Percentiles rank a stretch among this genome's conserved stretches.
phyloP scores from a whole-genome alignment of 257 asterid species.

The Euphrasia confusa region DNA sequence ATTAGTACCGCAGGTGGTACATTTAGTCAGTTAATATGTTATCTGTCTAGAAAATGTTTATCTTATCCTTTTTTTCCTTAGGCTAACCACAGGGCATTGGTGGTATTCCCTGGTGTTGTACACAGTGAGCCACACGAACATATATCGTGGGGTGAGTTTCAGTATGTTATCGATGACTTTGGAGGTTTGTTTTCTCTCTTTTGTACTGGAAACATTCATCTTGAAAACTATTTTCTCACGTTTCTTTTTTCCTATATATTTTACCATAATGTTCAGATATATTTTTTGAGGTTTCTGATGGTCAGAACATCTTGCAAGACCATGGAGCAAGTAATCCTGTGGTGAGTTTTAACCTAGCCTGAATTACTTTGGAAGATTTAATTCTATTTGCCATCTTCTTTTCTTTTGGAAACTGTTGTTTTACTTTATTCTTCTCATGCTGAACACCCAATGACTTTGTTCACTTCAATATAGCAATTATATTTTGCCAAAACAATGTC shows the following conservation, averaged over 20 bases:
- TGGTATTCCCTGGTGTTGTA: constrained; percentile 55
- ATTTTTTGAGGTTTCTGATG: constrained; percentile 59
- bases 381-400: constrained; percentile 12
- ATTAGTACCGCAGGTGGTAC: background rate
- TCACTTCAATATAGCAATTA: constrained; percentile 10
- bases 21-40: constrained; percentile 10
- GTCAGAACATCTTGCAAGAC: constrained; percentile 60
- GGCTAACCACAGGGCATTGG: constrained; percentile 55
- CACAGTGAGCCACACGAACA: constrained; percentile 77
- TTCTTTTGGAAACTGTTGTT: constrained; percentile 6
- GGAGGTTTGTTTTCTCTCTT: constrained; percentile 50
- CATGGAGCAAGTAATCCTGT: constrained; percentile 67
- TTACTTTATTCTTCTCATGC: constrained; percentile 12
- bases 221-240: background rate
- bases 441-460: constrained; percentile 14
- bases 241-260: background rate
- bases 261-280: constrained; percentile 47
- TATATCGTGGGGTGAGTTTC: constrained; percentile 69
- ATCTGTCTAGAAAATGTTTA: constrained; percentile 4
- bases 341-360: constrained; percentile 45
- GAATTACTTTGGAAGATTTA: background rate
- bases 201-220: background rate
- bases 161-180: constrained; percentile 57
- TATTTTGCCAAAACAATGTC: constrained; percentile 20
- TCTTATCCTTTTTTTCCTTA: constrained; percentile 29